Conservation (phyloP, 2,329 filamentous ascomycete species). For the Sclerotinia glacialis region DNA sequence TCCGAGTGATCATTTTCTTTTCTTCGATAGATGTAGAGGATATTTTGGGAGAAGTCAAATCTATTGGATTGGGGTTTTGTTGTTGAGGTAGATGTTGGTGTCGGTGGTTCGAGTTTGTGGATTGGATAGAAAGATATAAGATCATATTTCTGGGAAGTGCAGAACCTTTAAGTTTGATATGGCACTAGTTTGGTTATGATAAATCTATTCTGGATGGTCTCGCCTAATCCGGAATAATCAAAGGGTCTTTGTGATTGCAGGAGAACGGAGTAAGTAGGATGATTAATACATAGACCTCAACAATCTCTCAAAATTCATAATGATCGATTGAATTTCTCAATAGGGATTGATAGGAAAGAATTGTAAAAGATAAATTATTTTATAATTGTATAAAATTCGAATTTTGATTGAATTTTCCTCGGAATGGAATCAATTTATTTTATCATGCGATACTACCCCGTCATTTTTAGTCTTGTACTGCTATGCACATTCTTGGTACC, state of each 20-base stretch:
- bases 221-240: neutral
- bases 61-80: neutral
- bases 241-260: too few species aligned
- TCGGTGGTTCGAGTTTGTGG: neutral
- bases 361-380: neutral
- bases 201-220: slow-evolving; percentile 1
- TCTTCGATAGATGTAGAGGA: neutral
- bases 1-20: slow-evolving; percentile 21
- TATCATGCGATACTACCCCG: neutral
- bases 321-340: neutral
- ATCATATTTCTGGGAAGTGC: neutral
- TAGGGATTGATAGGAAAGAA: neutral
- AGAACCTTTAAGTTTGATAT: slow-evolving; percentile 10
- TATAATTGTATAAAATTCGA: neutral
- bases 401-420: neutral
- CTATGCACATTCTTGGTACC: neutral
- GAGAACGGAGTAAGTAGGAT: too few species aligned
- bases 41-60: neutral
- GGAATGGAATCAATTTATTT: neutral
- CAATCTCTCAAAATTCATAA: neutral
- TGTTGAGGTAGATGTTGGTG: neutral
- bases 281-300: too few species aligned
- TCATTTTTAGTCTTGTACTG: neutral
- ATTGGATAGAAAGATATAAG: neutral
- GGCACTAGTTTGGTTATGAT: neutral